These are phyloP conservation scores for Phaeosphaeria sp. DNA, from an alignment of 2,329 filamentous ascomycete genomes.

Conservation along the genomic window DNA sequence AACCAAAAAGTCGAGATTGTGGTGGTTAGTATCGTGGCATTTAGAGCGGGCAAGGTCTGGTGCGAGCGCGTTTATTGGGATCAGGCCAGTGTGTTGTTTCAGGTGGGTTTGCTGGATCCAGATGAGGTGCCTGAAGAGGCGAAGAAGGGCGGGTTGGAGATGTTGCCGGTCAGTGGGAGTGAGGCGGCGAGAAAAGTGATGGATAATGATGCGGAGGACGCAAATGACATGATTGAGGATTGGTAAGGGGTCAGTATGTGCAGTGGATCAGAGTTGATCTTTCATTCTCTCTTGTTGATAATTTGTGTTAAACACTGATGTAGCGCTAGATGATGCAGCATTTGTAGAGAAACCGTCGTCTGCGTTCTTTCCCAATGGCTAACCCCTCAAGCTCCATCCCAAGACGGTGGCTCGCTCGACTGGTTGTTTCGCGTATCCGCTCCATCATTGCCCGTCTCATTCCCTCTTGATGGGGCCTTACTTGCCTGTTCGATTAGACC, in stretches of 20 bases:
- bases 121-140: slow-evolving; percentile 58
- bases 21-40: slow-evolving; percentile 62
- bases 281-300: not conserved
- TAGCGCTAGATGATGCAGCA: not conserved
- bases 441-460: no score
- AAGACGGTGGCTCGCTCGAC: not conserved
- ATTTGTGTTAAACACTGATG: not conserved
- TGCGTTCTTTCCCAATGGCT: not conserved
- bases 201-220: slow-evolving; percentile 50
- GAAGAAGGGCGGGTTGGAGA: slow-evolving; percentile 53
- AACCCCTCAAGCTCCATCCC: not conserved
- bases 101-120: slow-evolving; percentile 64
- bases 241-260: slow-evolving; percentile 37
- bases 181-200: slow-evolving; percentile 57
- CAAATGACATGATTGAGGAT: slow-evolving; percentile 56
- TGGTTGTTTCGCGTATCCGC: not conserved
- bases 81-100: slow-evolving; percentile 65
- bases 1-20: slow-evolving; percentile 63
- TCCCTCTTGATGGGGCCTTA: not conserved
- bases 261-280: not conserved
- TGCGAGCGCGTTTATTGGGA: slow-evolving; percentile 69
- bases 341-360: not conserved
- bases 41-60: slow-evolving; percentile 61
- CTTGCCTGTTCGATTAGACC: not conserved
- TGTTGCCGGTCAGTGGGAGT: slow-evolving; percentile 54